Conservation (phyloP, 1,284 basidiomycete species). For the Sanguinoderma infundibulare region DNA sequence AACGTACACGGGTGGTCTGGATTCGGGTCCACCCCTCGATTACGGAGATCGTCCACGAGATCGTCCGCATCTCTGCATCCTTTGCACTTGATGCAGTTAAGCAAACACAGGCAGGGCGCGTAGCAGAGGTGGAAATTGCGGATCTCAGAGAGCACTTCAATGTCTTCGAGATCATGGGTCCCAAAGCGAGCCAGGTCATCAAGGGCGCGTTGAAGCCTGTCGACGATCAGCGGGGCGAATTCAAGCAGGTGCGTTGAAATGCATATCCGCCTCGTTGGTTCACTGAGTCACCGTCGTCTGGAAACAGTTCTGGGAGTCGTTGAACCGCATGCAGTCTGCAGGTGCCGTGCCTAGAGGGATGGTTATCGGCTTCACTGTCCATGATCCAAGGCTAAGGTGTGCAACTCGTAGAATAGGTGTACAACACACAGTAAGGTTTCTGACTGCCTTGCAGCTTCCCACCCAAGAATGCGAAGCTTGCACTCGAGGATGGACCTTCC, state of each 20-base stretch:
- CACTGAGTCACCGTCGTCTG: neutral
- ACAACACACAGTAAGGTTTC: neutral
- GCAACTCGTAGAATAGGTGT: neutral
- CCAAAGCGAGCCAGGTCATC: constrained; percentile 79
- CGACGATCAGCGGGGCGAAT: constrained; percentile 58
- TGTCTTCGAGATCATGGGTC: constrained; percentile 87
- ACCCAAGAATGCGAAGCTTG: constrained; percentile 69
- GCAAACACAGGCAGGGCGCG: constrained; percentile 34
- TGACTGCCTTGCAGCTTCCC: constrained; percentile 62
- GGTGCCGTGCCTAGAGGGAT: constrained; percentile 73
- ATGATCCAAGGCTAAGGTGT: constrained; percentile 82
- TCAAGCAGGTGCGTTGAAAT: constrained; percentile 54
- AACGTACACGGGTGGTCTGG: constrained; percentile 60
- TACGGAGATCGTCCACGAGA: constrained; percentile 57
- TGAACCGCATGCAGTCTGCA: constrained; percentile 65
- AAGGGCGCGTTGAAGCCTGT: constrained; percentile 71
- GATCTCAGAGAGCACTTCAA: constrained; percentile 76
- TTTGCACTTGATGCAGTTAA: constrained; percentile 49
- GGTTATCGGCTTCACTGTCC: constrained; percentile 75
- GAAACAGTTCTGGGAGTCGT: constrained; percentile 68
- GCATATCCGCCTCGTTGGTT: neutral
- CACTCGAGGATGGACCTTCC: constrained; percentile 23
- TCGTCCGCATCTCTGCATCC: constrained; percentile 57
- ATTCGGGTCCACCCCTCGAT: constrained; percentile 79
- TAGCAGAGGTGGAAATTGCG: constrained; percentile 60